Percentiles rank a stretch among this genome's conserved stretches.
These are phyloP conservation scores for Pilaira anomala DNA, from an alignment of 192 early-diverging fungal species.

Conservation along the genomic window DNA sequence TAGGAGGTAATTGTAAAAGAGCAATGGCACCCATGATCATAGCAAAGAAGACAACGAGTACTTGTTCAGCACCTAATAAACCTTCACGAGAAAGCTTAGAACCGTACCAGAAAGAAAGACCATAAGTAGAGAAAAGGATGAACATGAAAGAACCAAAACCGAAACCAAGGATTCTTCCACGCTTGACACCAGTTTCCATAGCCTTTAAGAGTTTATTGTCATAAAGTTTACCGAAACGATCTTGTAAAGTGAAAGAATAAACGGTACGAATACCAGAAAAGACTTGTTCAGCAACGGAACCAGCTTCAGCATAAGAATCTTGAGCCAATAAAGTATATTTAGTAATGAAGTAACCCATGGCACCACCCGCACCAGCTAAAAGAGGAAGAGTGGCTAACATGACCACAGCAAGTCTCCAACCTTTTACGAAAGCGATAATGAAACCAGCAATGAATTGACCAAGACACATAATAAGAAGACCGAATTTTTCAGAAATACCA, in stretches of 20 bases:
- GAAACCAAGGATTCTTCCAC: slow-evolving; percentile 54
- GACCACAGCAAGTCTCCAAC: slow-evolving; percentile 82
- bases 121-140: slow-evolving; percentile 72
- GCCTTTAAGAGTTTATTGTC: slow-evolving; percentile 58
- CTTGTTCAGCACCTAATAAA: slow-evolving; percentile 42
- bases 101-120: slow-evolving; percentile 86
- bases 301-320: slow-evolving; percentile 77
- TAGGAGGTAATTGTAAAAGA: slow-evolving; percentile 67
- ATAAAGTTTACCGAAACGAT: slow-evolving; percentile 66
- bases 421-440: slow-evolving; percentile 72
- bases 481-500: slow-evolving; percentile 83
- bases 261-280: slow-evolving; percentile 86
- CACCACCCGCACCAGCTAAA: slow-evolving; percentile 44
- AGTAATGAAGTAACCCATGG: slow-evolving; percentile 46
- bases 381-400: slow-evolving; percentile 75
- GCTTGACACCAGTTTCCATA: slow-evolving; percentile 58
- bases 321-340: slow-evolving; percentile 45
- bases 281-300: slow-evolving; percentile 82
- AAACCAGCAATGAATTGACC: slow-evolving; percentile 73
- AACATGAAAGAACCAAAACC: slow-evolving; percentile 76
- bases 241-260: slow-evolving; percentile 76
- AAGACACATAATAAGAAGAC: slow-evolving; percentile 60
- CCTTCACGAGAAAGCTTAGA: slow-evolving; percentile 48
- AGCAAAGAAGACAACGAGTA: slow-evolving; percentile 86
- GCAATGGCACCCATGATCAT: slow-evolving; percentile 79